These are phyloP conservation scores for Neotropicomus parvogracilis DNA, from an alignment of 1,284 basidiomycete genomes.

Conservation along the genomic window DNA sequence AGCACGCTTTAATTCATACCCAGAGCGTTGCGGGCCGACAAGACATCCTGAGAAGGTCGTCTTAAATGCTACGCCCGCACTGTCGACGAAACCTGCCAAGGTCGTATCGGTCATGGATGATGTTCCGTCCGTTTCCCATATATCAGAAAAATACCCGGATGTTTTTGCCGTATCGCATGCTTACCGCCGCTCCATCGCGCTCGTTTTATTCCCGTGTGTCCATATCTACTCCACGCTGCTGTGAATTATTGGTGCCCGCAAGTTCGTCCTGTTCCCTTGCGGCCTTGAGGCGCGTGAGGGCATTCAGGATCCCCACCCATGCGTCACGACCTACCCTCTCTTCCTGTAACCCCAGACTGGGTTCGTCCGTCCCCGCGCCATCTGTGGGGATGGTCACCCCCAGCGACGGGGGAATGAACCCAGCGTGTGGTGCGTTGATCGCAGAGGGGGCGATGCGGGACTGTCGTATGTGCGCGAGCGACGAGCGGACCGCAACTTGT, in stretches of 20 bases:
- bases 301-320: constrained; percentile 68
- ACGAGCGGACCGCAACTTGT: constrained; percentile 69
- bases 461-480: constrained; percentile 73
- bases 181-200: constrained; percentile 5
- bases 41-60: constrained; percentile 19
- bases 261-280: constrained; percentile 35
- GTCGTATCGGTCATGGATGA: constrained; percentile 2
- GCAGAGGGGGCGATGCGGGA: constrained; percentile 80
- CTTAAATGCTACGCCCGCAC: constrained; percentile 21
- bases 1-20: constrained; percentile 22
- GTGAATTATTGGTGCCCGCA: constrained; percentile 7
- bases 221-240: constrained; percentile 14
- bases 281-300: constrained; percentile 58
- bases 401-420: constrained; percentile 69
- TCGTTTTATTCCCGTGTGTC: constrained; percentile 23
- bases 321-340: constrained; percentile 70
- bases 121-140: not conserved
- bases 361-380: constrained; percentile 31
- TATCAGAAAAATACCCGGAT: constrained; percentile 1
- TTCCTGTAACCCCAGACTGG: constrained; percentile 67
- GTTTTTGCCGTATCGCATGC: constrained; percentile 6
- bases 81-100: constrained; percentile 11
- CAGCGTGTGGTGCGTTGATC: constrained; percentile 68
- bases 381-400: constrained; percentile 68
- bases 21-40: constrained; percentile 13